These are phyloP conservation scores for Phlebopus sp. DNA, from an alignment of 1,284 basidiomycete genomes.

Conservation along the genomic window DNA sequence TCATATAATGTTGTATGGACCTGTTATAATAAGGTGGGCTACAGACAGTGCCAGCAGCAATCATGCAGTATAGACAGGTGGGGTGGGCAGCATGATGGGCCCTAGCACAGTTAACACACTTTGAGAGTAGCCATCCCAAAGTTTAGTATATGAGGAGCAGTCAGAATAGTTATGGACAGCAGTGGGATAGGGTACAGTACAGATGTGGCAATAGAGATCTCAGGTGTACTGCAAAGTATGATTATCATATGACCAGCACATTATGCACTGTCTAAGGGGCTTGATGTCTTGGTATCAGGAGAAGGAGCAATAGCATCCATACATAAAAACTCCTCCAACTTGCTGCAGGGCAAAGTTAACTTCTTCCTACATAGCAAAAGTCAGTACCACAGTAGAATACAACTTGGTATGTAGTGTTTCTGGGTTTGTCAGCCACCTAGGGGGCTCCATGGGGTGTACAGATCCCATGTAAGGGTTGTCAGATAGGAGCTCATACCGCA, in stretches of 20 bases:
- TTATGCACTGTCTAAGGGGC: constrained; percentile 16
- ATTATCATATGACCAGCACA: constrained; percentile 18
- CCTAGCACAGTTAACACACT: not conserved
- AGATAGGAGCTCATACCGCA: not conserved
- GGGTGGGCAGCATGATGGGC: not conserved
- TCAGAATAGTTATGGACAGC: constrained; percentile 12
- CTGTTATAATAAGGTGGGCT: no score
- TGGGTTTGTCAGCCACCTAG: not conserved
- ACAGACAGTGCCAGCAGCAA: not conserved
- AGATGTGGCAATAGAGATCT: constrained; percentile 1
- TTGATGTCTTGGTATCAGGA: constrained; percentile 22
- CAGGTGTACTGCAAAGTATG: not conserved
- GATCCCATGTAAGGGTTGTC: not conserved
- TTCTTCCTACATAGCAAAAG: constrained; percentile 19
- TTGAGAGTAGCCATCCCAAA: not conserved
- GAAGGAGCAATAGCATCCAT: constrained; percentile 17
- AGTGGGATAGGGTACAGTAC: constrained; percentile 7
- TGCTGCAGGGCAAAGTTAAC: constrained; percentile 17
- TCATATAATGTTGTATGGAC: no score
- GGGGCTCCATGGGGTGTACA: not conserved
- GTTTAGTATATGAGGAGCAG: not conserved
- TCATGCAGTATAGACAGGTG: not conserved
- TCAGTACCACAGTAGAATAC: constrained; percentile 15
- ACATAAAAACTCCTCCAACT: not conserved
- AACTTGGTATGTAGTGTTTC: not conserved